Percentiles rank a stretch among this genome's conserved stretches.
Conservation (phyloP, 192 early-diverging fungal genomes). For the Bifiguratus adelaidae region DNA sequence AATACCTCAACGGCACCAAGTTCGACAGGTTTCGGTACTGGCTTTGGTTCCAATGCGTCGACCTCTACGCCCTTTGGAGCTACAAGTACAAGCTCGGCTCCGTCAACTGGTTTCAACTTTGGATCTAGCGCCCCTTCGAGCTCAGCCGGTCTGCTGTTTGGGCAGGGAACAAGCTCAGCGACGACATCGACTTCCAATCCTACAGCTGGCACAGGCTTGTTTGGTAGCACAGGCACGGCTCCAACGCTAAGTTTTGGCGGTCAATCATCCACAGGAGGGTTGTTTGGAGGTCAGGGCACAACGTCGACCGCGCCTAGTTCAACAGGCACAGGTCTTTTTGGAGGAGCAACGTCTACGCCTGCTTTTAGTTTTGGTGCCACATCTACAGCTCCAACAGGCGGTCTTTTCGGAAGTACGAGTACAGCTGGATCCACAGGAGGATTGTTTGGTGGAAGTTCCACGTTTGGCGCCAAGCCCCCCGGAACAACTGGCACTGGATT, state of each 20-base stretch:
- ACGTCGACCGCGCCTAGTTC: too few species aligned
- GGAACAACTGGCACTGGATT: conserved; percentile 13
- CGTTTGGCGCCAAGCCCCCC: conserved; percentile 2
- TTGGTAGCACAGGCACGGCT: background rate
- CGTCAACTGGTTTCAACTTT: too few species aligned
- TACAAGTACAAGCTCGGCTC: too few species aligned
- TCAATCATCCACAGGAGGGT: background rate
- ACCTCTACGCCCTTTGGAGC: too few species aligned
- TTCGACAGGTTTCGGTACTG: too few species aligned
- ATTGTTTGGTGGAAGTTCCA: background rate
- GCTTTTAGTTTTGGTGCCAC: conserved; percentile 1
- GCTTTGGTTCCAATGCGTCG: too few species aligned
- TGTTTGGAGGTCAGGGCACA: background rate
- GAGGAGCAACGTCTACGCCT: conserved; percentile 12
- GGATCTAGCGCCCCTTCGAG: too few species aligned
- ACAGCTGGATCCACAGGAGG: background rate
- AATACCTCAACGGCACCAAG: too few species aligned
- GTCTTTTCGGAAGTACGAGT: background rate
- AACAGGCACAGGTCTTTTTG: too few species aligned
- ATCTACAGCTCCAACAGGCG: background rate
- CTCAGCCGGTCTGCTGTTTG: too few species aligned
- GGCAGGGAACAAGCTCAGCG: too few species aligned
- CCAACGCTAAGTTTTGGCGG: background rate
- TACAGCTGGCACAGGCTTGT: background rate
- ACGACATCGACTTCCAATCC: background rate